Evolutionary conservation across 306 rosid species (phyloP).

Genomic region (Cyclanthera cordifolia): DNA sequence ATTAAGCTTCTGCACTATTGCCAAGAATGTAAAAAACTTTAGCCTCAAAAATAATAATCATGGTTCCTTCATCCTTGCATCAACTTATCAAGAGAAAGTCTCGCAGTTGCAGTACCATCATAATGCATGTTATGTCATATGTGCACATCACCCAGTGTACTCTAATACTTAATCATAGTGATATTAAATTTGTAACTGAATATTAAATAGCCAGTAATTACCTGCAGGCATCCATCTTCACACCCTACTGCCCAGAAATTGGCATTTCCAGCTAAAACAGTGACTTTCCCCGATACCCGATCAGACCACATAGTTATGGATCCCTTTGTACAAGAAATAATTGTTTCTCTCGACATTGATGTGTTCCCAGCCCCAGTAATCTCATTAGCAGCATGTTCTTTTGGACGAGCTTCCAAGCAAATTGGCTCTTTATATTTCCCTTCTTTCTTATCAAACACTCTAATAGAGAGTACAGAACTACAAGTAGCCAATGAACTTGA

Average conservation of each 20-base stretch:
- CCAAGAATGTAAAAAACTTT: neutral
- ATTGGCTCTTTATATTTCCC: slow-evolving; percentile 55
- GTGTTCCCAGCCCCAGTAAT: slow-evolving; percentile 63
- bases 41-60: neutral
- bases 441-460: slow-evolving; percentile 75
- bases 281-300: slow-evolving; percentile 82
- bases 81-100: neutral
- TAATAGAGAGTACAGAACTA: slow-evolving; percentile 49
- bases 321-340: slow-evolving; percentile 64
- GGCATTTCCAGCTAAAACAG: slow-evolving; percentile 85
- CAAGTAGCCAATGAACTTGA: slow-evolving; percentile 45
- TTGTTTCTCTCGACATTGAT: slow-evolving; percentile 67
- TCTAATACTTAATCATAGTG: neutral
- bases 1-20: neutral
- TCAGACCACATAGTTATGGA: slow-evolving; percentile 75
- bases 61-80: too few species aligned
- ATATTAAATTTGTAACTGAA: neutral
- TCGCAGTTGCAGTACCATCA: neutral
- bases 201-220: slow-evolving; percentile 12
- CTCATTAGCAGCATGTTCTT: slow-evolving; percentile 70
- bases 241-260: slow-evolving; percentile 97
- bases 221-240: slow-evolving; percentile 98
- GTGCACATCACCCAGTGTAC: neutral
- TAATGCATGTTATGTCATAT: neutral
- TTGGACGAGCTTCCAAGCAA: slow-evolving; percentile 74